These are phyloP conservation scores for Fusarium sp. DNA, from an alignment of 2,329 filamentous ascomycete species.

Conservation along the genomic window DNA sequence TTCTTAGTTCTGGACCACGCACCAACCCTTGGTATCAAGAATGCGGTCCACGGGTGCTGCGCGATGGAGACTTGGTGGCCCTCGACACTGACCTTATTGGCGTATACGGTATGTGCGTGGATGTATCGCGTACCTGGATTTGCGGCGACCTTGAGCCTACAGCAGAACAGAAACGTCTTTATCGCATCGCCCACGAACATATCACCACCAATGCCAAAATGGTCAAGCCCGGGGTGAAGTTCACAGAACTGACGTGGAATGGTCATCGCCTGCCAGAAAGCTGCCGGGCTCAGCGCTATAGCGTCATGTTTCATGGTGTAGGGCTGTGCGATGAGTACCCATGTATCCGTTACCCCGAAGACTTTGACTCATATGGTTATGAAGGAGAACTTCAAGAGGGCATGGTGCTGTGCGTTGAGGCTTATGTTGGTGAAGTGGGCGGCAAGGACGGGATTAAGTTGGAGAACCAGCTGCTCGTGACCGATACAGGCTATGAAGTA, in stretches of 20 bases:
- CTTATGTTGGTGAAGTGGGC: not conserved
- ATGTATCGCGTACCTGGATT: not conserved
- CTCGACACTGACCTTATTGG: not conserved
- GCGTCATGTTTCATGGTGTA: not conserved
- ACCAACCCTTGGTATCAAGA: not conserved
- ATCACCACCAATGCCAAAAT: not conserved
- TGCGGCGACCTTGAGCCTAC: not conserved
- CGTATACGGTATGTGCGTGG: not conserved
- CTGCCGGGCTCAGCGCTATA: not conserved
- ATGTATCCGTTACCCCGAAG: not conserved
- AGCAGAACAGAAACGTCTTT: not conserved
- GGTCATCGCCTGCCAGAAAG: not conserved
- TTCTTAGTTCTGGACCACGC: not conserved
- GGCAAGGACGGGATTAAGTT: not conserved
- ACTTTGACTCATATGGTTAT: not conserved
- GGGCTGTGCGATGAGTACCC: not conserved
- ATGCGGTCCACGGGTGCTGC: fast-evolving
- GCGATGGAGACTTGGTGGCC: not conserved
- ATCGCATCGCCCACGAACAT: not conserved
- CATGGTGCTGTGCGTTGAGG: not conserved
- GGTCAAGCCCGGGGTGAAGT: not conserved
- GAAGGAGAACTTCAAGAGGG: not conserved
- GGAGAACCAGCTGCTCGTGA: not conserved
- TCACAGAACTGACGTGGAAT: not conserved
- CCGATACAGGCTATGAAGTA: not conserved